These are phyloP conservation scores for Xylaria sp. DNA, from an alignment of 2,329 filamentous ascomycete genomes.

Conservation along the genomic window DNA sequence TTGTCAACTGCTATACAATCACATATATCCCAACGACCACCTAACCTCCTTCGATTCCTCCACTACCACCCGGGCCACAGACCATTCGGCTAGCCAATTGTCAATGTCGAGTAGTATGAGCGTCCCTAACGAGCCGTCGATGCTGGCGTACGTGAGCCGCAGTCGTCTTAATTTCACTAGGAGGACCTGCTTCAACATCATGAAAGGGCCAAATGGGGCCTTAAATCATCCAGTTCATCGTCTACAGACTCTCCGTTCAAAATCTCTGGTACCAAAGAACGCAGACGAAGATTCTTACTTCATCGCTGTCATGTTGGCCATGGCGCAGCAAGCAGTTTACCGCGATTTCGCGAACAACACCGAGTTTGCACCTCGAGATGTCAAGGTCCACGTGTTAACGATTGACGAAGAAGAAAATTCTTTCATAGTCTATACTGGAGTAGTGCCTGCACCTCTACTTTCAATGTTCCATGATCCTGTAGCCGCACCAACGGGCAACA, in stretches of 20 bases:
- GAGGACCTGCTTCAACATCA: slow-evolving; percentile 59
- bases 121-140: slow-evolving; percentile 47
- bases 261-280: slow-evolving; percentile 60
- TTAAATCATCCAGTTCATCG: slow-evolving; percentile 61
- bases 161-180: slow-evolving; percentile 59
- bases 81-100: slow-evolving; percentile 48
- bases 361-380: slow-evolving; percentile 51
- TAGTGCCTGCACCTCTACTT: slow-evolving; percentile 61
- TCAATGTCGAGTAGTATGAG: slow-evolving; percentile 41
- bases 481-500: slow-evolving; percentile 51
- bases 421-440: slow-evolving; percentile 65
- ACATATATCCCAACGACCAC: slow-evolving; percentile 42
- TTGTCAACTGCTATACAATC: slow-evolving; percentile 63
- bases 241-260: slow-evolving; percentile 60
- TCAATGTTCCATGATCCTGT: slow-evolving; percentile 62
- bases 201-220: slow-evolving; percentile 53
- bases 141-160: slow-evolving; percentile 62
- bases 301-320: slow-evolving; percentile 63
- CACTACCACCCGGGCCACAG: slow-evolving; percentile 51
- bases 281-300: slow-evolving; percentile 64
- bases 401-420: slow-evolving; percentile 58
- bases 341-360: slow-evolving; percentile 36
- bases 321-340: slow-evolving; percentile 69
- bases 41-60: slow-evolving; percentile 52
- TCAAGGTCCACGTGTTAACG: slow-evolving; percentile 63